Base-by-base conservation (phyloP, 2,329 filamentous ascomycete genomes). In the Aspergillus transmontanensis region DNA sequence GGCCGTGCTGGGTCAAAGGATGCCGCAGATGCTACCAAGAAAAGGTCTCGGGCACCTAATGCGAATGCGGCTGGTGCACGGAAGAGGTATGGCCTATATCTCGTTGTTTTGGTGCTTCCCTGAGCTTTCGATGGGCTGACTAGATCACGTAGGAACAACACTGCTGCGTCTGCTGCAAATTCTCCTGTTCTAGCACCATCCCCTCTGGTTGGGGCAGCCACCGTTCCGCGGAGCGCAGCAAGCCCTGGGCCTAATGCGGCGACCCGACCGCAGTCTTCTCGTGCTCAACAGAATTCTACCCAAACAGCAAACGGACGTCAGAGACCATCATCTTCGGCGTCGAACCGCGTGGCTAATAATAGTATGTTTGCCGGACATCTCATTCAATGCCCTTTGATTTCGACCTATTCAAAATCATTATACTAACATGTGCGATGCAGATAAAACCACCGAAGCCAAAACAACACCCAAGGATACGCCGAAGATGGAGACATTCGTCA, bases 111-210 rank as follows among this genome's bases (percentile, higher is more conserved):
- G 3, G n/a, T 55, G 26, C 21, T 21, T 59, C 21, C 41, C 36
- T 26, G 43, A 30, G 48, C n/a, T 12, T 51, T 10, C 9, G 28
- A 28, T 23, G 45, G n/a, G 54, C 34, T 51, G 30, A 45, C 57
- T 64, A 60, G 65, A 62, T 66, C n/a, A 65, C 59, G 53, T 71
- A 80, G 81, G 72, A 82, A 80, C 71, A 79, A 82, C 68, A 80
- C 83, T 65, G 78, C 77, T 69, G 82, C 76, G 69, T 76, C 81
- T 66, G 80, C 82, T 30, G 85, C 83, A 63, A 85, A 88, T 71
- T 91, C 92, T 1, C 88, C 91, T 21, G 89, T 89, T 3, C 82
- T 90, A 67, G 86, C 88, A n/a, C 90, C 92, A 1, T 94, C 93
- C 1, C 92, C 92, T 21, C 84, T 93, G 54, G 83, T 91, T 55